Evolutionary conservation across 257 asterid genomes (phyloP).

Genomic region (Nemophila menziesii): DNA sequence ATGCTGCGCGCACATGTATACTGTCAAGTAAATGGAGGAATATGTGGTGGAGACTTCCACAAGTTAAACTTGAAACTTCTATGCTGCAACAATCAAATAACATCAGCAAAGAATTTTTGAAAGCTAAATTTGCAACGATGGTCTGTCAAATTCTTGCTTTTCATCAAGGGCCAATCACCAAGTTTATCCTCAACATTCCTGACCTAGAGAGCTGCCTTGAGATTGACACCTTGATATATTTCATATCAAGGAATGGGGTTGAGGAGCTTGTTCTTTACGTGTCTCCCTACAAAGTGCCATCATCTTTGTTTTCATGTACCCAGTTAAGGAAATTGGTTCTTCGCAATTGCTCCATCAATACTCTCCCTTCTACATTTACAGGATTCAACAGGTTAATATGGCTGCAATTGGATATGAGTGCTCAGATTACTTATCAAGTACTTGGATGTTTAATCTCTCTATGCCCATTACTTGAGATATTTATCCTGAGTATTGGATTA

Average conservation of each 20-base stretch:
- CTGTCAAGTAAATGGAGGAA: constrained; percentile 20
- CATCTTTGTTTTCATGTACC: constrained; percentile 5
- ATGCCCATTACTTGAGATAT: constrained; percentile 6
- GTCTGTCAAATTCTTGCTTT: constrained; percentile 3
- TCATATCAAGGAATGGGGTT: constrained; percentile 9
- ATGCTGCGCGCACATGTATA: constrained; percentile 17
- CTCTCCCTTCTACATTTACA: not conserved
- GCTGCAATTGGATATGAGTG: not conserved
- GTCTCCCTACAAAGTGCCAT: constrained; percentile 7
- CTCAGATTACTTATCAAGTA: not conserved
- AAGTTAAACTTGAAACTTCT: not conserved
- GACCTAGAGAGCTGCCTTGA: constrained; percentile 7
- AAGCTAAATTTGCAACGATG: not conserved
- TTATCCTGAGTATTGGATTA: too few relatives aligned
- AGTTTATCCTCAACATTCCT: constrained; percentile 12
- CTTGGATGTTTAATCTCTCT: constrained; percentile 5
- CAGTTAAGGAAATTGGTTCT: constrained; percentile 6
- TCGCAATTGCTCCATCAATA: not conserved
- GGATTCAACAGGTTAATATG: constrained; percentile 7
- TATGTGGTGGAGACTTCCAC: constrained; percentile 7
- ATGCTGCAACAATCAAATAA: not conserved
- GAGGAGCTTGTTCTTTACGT: constrained; percentile 6
- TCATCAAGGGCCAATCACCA: constrained; percentile 12
- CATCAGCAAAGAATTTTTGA: not conserved
- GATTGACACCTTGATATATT: constrained; percentile 11